Conservation (phyloP, 176 grass and related monocot species). For the Secale cereale region DNA sequence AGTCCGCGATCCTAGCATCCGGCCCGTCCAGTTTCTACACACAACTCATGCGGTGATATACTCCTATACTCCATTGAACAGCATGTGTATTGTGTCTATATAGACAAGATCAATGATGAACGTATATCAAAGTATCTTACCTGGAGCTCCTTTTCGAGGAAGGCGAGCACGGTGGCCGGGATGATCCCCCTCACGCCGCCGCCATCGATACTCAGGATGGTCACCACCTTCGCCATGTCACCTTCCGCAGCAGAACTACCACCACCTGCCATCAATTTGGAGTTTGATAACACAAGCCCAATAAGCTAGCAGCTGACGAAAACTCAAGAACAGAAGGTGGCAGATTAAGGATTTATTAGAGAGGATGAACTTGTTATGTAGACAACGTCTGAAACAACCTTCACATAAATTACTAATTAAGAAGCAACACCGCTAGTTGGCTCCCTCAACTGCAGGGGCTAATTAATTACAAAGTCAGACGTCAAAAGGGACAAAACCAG, state of each 20-base stretch:
- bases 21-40: conserved; percentile 56
- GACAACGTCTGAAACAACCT: neutral
- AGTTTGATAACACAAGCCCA: neutral
- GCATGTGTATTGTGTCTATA: neutral
- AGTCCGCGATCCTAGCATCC: conserved; percentile 55
- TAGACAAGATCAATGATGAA: too few relatives aligned
- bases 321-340: neutral
- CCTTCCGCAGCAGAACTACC: conserved; percentile 3
- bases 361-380: neutral
- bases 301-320: neutral
- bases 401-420: neutral
- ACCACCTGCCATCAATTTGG: conserved; percentile 6
- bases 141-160: conserved; percentile 65
- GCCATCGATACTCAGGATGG: conserved; percentile 76
- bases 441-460: neutral
- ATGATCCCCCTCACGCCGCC: conserved; percentile 77
- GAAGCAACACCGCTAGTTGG: conserved; percentile 5
- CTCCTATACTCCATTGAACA: too few relatives aligned
- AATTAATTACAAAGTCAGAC: neutral
- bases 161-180: conserved; percentile 48
- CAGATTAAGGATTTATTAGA: neutral
- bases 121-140: conserved; percentile 18
- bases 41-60: neutral
- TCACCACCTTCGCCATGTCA: conserved; percentile 37
- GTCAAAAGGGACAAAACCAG: neutral